Evolutionary conservation across 1,284 basidiomycete species (phyloP), one percentile per base, ranked within the genome.

Genomic region (Megacollybia platyphylla): DNA sequence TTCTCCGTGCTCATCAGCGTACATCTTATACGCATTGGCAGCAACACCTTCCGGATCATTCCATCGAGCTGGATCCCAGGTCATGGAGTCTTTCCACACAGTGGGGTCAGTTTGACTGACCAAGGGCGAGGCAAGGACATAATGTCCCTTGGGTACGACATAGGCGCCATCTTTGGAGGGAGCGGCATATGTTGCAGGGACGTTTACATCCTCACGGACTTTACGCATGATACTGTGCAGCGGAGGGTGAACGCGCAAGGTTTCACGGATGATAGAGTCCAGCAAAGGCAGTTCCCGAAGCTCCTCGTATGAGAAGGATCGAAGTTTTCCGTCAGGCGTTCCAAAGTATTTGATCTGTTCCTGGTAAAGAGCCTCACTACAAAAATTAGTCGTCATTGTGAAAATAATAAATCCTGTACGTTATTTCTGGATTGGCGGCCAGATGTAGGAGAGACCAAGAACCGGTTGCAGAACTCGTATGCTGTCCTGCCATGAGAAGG

Each of bases 401-500:
- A 27, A 9, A 2, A 43, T 42, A 9, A 27, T n/a, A 17, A 30
- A 32, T 4, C 2, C 73, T 79, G 55, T 55, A 87, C 83, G 78
- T 79, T 46, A 93, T 55, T 20, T 89, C 80, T 1, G 76, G 76
- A 43, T 80, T 71, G 51, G 76, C 65, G 13, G 91, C 94, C 15
- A 97, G 63, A 54, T 94, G 88, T 39, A 97, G 74, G 32, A 98
- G 68, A 11, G 83, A 62, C 94, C 94, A 98, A 4, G 89, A 81
- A 17, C 79, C 79, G 6, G 89, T 87, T 0, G 94, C 86, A 15
- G 91, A 92, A 52, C 85, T 89, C 0, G 96, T 98, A 66, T 98
- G 96, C 64, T 98, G 96, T 20, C 94, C 94, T 32, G 94, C 94
- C 91, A 94, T 93, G 49, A 93, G 76, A 34, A 93, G 72, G 17